phyloP scores from a whole-genome alignment of 208 protist species.

The Acanthamoeba triangularis region DNA sequence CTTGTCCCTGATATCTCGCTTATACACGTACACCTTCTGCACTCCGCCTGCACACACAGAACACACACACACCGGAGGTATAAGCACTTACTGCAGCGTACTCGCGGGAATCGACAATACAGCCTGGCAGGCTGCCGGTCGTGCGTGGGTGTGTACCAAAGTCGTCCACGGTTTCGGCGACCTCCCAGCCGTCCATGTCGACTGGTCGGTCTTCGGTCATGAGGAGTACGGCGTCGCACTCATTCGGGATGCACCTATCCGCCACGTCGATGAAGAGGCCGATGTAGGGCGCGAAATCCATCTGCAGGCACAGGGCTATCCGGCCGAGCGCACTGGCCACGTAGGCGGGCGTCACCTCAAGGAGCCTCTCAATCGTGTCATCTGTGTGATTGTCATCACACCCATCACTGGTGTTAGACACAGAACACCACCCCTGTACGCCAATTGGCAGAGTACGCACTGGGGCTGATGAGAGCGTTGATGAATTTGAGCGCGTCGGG shows the following conservation, averaged over 20 bases:
- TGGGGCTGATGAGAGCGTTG: background rate
- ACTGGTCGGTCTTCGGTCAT: slow-evolving; percentile 47
- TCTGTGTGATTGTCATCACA: background rate
- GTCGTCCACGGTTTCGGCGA: slow-evolving; percentile 26
- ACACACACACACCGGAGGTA: background rate
- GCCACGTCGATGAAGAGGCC: background rate
- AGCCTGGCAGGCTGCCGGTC: too few relatives aligned
- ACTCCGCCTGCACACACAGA: slow-evolving; percentile 3
- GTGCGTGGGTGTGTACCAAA: too few relatives aligned
- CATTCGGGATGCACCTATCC: background rate
- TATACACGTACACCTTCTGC: slow-evolving; percentile 32
- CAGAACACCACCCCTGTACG: background rate
- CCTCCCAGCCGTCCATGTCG: slow-evolving; percentile 69
- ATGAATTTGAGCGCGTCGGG: background rate
- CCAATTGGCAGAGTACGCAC: background rate
- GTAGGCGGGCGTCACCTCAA: background rate
- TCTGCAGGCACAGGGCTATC: slow-evolving; percentile 4
- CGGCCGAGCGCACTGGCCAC: background rate
- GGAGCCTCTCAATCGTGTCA: background rate
- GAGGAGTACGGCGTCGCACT: slow-evolving; percentile 5
- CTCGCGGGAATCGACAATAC: background rate
- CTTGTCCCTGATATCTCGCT: slow-evolving; percentile 51
- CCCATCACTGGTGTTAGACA: background rate
- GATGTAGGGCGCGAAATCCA: slow-evolving; percentile 22
- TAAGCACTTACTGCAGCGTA: too few relatives aligned